Percentiles rank a stretch among this genome's conserved stretches.
These are phyloP conservation scores for Colletotrichum chlorophyti DNA, from an alignment of 2,329 filamentous ascomycete genomes.

Conservation along the genomic window DNA sequence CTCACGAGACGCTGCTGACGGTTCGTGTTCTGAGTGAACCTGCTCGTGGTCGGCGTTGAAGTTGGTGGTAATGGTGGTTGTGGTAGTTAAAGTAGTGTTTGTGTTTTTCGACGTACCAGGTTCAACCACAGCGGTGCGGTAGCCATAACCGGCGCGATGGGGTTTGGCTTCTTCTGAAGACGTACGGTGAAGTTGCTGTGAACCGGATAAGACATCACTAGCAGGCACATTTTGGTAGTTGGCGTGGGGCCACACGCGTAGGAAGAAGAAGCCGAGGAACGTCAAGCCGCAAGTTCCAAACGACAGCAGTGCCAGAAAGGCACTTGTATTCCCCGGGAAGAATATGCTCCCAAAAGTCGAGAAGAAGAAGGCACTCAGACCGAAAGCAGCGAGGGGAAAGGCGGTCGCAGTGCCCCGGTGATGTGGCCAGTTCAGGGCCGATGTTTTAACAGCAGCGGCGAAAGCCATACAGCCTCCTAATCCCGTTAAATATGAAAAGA, in stretches of 20 bases:
- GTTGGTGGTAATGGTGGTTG: constrained; percentile 38
- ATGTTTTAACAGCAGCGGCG: constrained; percentile 82
- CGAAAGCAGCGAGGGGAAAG: constrained; percentile 91
- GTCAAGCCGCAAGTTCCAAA: constrained; percentile 80
- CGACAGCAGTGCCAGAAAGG: constrained; percentile 81
- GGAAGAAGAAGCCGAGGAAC: constrained; percentile 82
- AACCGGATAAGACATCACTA: constrained; percentile 32
- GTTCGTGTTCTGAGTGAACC: constrained; percentile 9
- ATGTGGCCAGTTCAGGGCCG: constrained; percentile 88
- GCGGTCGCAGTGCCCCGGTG: constrained; percentile 93
- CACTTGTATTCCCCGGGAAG: constrained; percentile 83
- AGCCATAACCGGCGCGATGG: constrained; percentile 45
- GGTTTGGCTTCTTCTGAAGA: constrained; percentile 49
- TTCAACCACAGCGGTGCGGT: constrained; percentile 54
- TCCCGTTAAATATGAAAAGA: constrained; percentile 87
- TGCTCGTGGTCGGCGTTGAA: constrained; percentile 31
- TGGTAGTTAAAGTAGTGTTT: constrained; percentile 34
- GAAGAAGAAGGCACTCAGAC: constrained; percentile 96
- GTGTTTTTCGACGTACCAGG: constrained; percentile 66
- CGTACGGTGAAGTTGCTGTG: constrained; percentile 48
- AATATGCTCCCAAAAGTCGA: constrained; percentile 78
- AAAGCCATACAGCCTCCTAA: constrained; percentile 93
- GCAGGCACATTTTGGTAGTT: constrained; percentile 64
- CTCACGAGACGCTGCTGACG: constrained; percentile 19
- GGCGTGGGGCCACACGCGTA: constrained; percentile 72